Evolutionary conservation across 2,329 filamentous ascomycete genomes (phyloP).

Genomic region (Oidium heveae): DNA sequence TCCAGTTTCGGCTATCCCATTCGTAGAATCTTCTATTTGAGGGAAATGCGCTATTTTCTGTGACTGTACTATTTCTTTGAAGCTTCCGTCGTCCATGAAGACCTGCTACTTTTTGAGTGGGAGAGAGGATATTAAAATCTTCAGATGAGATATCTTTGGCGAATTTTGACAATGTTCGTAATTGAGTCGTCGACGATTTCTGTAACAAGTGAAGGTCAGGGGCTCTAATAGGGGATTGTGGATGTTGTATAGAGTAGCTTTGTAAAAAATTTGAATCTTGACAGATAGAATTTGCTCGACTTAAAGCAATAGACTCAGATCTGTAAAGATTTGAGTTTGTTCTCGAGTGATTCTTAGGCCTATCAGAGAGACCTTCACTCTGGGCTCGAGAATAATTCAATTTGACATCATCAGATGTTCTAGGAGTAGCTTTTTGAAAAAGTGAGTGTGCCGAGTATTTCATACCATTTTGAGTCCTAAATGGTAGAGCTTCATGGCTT

Average conservation of each 20-base stretch:
- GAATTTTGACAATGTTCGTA: slow-evolving; percentile 65
- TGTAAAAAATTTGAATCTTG: slow-evolving; percentile 4
- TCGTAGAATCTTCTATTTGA: slow-evolving; percentile 29
- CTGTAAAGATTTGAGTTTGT: slow-evolving; percentile 12
- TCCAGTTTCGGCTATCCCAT: slow-evolving; percentile 80
- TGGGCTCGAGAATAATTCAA: slow-evolving; percentile 26
- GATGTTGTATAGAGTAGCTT: slow-evolving; percentile 12
- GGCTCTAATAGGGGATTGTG: slow-evolving; percentile 25
- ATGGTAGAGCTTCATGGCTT: slow-evolving; percentile 20
- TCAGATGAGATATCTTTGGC: slow-evolving; percentile 51
- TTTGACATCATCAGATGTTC: slow-evolving; percentile 15
- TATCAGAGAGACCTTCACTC: slow-evolving; percentile 28
- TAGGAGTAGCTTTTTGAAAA: slow-evolving; percentile 34
- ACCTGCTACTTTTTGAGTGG: slow-evolving; percentile 67
- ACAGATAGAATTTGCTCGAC: slow-evolving; percentile 27
- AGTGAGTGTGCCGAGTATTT: slow-evolving; percentile 57
- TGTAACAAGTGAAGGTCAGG: slow-evolving; percentile 63
- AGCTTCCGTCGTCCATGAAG: slow-evolving; percentile 62
- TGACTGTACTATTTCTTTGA: slow-evolving; percentile 37
- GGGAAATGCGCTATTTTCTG: slow-evolving; percentile 18
- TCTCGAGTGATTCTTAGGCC: slow-evolving; percentile 3
- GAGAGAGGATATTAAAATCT: slow-evolving; percentile 55
- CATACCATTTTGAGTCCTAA: slow-evolving; percentile 40
- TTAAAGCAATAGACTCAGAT: slow-evolving; percentile 36
- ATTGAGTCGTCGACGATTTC: slow-evolving; percentile 70